Percentiles rank a stretch among this genome's conserved stretches.
These are phyloP conservation scores for Cystobasidium pallidum DNA, from an alignment of 1,284 basidiomycete species.

Conservation along the genomic window DNA sequence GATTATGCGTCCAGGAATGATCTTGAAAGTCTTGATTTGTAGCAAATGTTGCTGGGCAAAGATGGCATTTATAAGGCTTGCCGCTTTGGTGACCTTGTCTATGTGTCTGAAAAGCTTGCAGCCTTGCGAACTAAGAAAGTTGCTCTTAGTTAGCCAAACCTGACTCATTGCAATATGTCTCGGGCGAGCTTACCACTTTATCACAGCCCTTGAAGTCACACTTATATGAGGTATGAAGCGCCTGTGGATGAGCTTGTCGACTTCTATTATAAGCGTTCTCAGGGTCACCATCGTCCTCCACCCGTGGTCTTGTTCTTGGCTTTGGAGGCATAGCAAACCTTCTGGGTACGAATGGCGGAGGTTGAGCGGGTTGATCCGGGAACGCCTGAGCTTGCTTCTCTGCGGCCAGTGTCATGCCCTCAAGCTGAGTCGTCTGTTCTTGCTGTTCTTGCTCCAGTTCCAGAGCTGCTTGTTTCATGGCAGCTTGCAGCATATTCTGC, in stretches of 20 bases:
- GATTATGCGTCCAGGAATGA: conserved; percentile 35
- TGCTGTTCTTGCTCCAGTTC: conserved; percentile 34
- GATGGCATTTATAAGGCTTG: conserved; percentile 24
- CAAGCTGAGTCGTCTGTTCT: conserved; percentile 18
- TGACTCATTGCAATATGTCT: neutral
- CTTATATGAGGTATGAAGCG: conserved; percentile 20
- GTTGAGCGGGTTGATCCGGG: conserved; percentile 11
- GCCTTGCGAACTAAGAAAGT: conserved; percentile 23
- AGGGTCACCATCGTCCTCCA: conserved; percentile 39
- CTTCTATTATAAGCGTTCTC: conserved; percentile 35
- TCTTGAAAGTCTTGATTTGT: conserved; percentile 23
- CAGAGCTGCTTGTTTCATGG: conserved; percentile 39
- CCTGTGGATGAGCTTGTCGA: conserved; percentile 33
- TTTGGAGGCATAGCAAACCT: conserved; percentile 32
- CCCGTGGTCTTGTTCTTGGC: conserved; percentile 24
- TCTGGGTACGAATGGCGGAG: conserved; percentile 6
- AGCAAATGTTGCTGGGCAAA: conserved; percentile 25
- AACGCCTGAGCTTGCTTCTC: conserved; percentile 11
- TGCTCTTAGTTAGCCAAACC: neutral
- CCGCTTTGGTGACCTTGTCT: conserved; percentile 17
- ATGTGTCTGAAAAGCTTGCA: conserved; percentile 12
- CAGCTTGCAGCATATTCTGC: conserved; percentile 38
- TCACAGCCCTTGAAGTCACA: conserved; percentile 38
- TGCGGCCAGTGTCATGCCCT: conserved; percentile 5
- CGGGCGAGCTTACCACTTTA: conserved; percentile 22